Percentiles rank a stretch among this genome's conserved stretches.
These are phyloP conservation scores for Claviceps sorghi DNA, from an alignment of 2,329 filamentous ascomycete genomes.

Conservation along the genomic window DNA sequence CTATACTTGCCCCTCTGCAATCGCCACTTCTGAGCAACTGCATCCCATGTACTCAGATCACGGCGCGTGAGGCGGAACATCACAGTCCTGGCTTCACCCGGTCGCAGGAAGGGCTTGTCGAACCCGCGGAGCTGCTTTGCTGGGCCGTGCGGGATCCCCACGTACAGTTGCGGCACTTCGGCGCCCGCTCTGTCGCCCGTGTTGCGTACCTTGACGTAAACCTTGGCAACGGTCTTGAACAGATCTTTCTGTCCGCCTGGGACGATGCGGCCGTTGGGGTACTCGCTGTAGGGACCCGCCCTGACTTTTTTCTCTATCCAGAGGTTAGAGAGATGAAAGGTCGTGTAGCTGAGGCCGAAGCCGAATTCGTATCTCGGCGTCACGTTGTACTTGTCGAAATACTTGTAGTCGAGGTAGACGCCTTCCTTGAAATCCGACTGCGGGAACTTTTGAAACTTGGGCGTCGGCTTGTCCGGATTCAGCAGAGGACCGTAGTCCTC, in stretches of 20 bases:
- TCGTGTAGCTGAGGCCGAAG: slow-evolving; percentile 42
- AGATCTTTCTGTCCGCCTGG: slow-evolving; percentile 32
- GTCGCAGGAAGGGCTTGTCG: slow-evolving; percentile 39
- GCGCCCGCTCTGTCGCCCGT: slow-evolving; percentile 26
- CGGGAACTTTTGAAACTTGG: slow-evolving; percentile 36
- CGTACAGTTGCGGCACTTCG: slow-evolving; percentile 35
- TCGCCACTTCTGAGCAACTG: slow-evolving; percentile 44
- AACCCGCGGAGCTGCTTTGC: slow-evolving; percentile 50
- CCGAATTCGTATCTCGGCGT: slow-evolving; percentile 40
- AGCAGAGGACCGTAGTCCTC: slow-evolving; percentile 38
- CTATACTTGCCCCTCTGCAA: slow-evolving; percentile 30
- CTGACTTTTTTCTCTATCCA: slow-evolving; percentile 14
- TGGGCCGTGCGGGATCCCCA: slow-evolving; percentile 33
- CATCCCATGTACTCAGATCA: slow-evolving; percentile 55
- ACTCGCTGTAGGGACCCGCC: slow-evolving; percentile 18
- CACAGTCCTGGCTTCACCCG: slow-evolving; percentile 28
- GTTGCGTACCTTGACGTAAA: slow-evolving; percentile 27
- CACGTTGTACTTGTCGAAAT: slow-evolving; percentile 35
- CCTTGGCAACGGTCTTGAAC: slow-evolving; percentile 29
- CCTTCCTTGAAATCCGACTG: slow-evolving; percentile 39
- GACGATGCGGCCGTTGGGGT: slow-evolving; percentile 24
- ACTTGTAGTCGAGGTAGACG: slow-evolving; percentile 38
- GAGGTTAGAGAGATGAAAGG: slow-evolving; percentile 33
- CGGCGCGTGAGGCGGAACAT: slow-evolving; percentile 42
- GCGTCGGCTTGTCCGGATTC: slow-evolving; percentile 26